Evolutionary conservation across 805 yeast genomes (phyloP).

Genomic region (Barnettozyma vustinii): DNA sequence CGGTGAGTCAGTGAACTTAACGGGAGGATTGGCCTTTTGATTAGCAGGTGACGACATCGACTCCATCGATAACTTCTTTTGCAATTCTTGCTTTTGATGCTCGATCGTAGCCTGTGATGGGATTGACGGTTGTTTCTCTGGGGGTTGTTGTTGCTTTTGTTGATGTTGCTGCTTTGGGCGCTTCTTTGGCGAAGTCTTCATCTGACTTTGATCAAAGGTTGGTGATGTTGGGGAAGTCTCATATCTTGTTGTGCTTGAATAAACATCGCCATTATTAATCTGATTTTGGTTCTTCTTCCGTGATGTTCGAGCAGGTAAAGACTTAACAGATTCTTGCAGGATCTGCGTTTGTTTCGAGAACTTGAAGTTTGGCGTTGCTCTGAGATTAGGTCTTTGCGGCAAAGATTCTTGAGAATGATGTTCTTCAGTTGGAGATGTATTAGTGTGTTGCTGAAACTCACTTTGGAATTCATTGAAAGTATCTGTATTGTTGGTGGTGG

Average conservation of each 20-base stretch:
- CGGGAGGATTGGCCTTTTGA: slow-evolving; percentile 45
- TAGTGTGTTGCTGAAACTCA: slow-evolving; percentile 1
- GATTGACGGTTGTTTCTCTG: slow-evolving; percentile 1
- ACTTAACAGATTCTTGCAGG: slow-evolving; percentile 18
- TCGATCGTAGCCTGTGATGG: slow-evolving; percentile 2
- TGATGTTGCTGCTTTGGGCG: slow-evolving; percentile 4
- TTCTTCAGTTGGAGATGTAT: not conserved
- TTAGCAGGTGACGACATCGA: slow-evolving; percentile 32
- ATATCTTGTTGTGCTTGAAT: slow-evolving; percentile 1
- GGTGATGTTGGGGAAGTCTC: slow-evolving; percentile 7
- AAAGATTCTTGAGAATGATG: slow-evolving; percentile 2
- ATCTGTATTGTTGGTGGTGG: not conserved
- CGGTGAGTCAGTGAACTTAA: slow-evolving; percentile 68
- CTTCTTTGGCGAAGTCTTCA: not conserved
- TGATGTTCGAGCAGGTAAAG: slow-evolving; percentile 9
- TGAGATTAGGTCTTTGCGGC: slow-evolving; percentile 18
- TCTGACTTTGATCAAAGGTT: slow-evolving; percentile 1
- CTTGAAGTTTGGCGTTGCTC: slow-evolving; percentile 10
- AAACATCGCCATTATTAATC: slow-evolving; percentile 4
- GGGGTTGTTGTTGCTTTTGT: slow-evolving; percentile 2
- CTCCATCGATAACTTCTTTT: slow-evolving; percentile 27
- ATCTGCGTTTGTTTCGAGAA: slow-evolving; percentile 9
- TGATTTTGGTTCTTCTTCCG: slow-evolving; percentile 2
- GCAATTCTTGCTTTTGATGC: slow-evolving; percentile 14
- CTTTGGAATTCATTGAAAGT: slow-evolving; percentile 2